These are phyloP conservation scores for Diaporthe amygdali DNA, from an alignment of 2,329 filamentous ascomycete genomes.

Conservation along the genomic window DNA sequence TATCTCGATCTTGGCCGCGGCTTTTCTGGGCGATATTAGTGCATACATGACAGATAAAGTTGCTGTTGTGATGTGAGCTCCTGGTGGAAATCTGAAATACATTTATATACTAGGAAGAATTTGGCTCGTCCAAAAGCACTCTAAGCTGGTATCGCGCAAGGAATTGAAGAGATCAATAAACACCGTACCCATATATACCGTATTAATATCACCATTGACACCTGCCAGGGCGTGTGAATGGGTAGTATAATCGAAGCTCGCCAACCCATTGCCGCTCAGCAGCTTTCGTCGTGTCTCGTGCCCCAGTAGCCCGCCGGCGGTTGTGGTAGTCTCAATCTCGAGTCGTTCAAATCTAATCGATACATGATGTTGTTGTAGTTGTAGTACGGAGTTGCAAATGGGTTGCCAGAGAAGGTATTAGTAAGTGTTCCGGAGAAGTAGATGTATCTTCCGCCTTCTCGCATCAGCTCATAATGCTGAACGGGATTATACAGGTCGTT, in stretches of 20 bases:
- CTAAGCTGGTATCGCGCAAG: too few relatives aligned
- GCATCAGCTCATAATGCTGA: slow-evolving; percentile 24
- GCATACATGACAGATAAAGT: slow-evolving; percentile 64
- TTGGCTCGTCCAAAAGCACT: background rate
- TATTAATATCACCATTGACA: background rate
- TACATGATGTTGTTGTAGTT: slow-evolving; percentile 28
- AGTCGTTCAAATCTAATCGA: slow-evolving; percentile 18
- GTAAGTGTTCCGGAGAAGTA: slow-evolving; percentile 25
- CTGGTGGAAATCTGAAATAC: background rate
- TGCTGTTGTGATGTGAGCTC: slow-evolving; percentile 49
- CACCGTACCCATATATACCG: background rate
- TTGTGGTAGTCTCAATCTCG: slow-evolving; percentile 6
- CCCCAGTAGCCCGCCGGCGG: slow-evolving; percentile 14
- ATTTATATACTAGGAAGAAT: background rate
- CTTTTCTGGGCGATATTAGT: slow-evolving; percentile 64
- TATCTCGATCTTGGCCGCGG: slow-evolving; percentile 59
- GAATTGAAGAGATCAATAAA: background rate
- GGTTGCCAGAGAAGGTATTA: slow-evolving; percentile 26
- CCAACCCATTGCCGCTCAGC: background rate
- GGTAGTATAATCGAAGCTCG: background rate
- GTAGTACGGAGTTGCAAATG: slow-evolving; percentile 20
- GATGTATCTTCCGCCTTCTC: slow-evolving; percentile 11
- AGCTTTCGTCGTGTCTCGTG: slow-evolving; percentile 4
- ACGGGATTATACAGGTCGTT: slow-evolving; percentile 26
- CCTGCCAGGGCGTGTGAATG: background rate